phyloP scores from a whole-genome alignment of 257 asterid species.

The Plantago ovata region DNA sequence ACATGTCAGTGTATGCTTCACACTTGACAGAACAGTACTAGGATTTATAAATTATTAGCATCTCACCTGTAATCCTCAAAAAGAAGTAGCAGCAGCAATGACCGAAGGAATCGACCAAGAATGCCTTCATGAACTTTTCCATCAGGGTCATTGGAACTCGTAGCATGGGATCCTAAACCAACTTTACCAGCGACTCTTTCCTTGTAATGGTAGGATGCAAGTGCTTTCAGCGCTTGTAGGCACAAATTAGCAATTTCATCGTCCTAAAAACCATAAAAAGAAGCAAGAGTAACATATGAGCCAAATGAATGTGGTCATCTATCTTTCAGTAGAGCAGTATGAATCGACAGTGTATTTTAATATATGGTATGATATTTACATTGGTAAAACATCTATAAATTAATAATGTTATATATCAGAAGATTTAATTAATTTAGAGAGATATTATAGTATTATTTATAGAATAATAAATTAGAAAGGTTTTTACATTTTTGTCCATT shows the following conservation, averaged over 20 bases:
- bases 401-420: too few relatives aligned
- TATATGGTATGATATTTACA: too few relatives aligned
- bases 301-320: conserved; percentile 8
- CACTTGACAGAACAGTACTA: conserved; percentile 4
- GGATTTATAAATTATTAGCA: conserved; percentile 13
- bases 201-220: conserved; percentile 89
- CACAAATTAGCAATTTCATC: conserved; percentile 73
- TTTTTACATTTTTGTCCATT: too few relatives aligned
- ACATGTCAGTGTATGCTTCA: not conserved
- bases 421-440: too few relatives aligned
- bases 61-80: conserved; percentile 87
- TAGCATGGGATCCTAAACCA: conserved; percentile 82
- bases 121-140: conserved; percentile 82
- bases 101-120: conserved; percentile 70
- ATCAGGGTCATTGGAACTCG: conserved; percentile 52
- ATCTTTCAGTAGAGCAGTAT: not conserved
- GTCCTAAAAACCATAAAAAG: conserved; percentile 45
- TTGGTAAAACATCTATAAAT: too few relatives aligned
- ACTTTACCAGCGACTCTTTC: conserved; percentile 64
- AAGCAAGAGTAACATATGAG: conserved; percentile 18
- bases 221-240: conserved; percentile 76
- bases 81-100: conserved; percentile 75
- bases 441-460: too few relatives aligned
- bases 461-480: too few relatives aligned
- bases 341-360: too few relatives aligned